Base-by-base conservation (phyloP, 371 early-diverging fungal genomes). In the Mortierella sp. region DNA sequence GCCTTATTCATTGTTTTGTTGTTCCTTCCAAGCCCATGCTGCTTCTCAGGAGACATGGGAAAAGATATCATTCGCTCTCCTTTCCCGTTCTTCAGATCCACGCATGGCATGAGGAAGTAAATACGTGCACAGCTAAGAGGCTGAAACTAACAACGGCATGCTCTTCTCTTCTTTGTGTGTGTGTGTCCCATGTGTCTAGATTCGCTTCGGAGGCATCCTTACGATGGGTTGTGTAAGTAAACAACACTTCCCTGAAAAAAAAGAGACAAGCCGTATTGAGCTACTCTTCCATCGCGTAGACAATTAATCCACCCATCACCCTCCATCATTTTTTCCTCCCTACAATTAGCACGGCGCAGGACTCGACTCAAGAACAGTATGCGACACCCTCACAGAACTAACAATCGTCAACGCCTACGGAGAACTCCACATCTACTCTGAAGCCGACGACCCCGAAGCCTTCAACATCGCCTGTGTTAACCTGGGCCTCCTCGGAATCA, bases 391-490 rank as follows among this genome's bases (percentile, higher is more conserved):
- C 26, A 69, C 69, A n/a, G 75, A 75, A n/a, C n/a, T 75, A 37
- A 69, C 54, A 13, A 53, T 75, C 14, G 53, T 75, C 70, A 69
- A 75, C 19, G 69, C 51, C 54, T 40, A 51, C 21, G 70, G 75
- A 40, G 70, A 75, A 21, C 57, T 70, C 16, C 34, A 48, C 31
- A 69, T 48, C 24, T 57, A 69, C 21, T 70, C 76, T 0, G 69
- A 69, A 26, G 53, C 76, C 71, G 51, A 69, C 19, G 71, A 76
- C 44, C 44, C 51, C 43, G 55, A 28, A 9, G 76, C 69, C 13
- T 76, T 76, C 53, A 69, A 69, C 57, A 28, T 70, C 21, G 76
- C 76, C 14, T 31, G 76, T 13, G 6, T 69, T 1, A 76, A 51
- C 71, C 46, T 76, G 11, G 71, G 71, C 1, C 54, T 53, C 10